Evolutionary conservation across 2,329 filamentous ascomycete genomes (phyloP).

Genomic region (Fusarium hainanense): DNA sequence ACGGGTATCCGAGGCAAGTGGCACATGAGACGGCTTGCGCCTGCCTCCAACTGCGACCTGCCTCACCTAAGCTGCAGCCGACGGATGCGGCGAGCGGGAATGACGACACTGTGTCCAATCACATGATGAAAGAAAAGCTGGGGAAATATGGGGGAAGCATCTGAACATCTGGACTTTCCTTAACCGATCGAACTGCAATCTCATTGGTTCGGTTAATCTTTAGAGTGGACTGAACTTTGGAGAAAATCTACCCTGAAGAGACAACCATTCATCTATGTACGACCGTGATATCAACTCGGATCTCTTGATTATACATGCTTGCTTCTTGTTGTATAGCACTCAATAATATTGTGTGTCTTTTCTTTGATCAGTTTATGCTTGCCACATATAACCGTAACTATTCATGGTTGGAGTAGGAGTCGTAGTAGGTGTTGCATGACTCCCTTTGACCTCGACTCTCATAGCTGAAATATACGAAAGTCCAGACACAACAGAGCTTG

Average conservation of each 20-base stretch:
- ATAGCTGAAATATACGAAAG: not conserved
- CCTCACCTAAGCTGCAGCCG: conserved; percentile 38
- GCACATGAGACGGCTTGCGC: conserved; percentile 40
- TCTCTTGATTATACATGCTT: not conserved
- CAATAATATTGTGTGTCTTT: not conserved
- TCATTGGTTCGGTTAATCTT: conserved; percentile 15
- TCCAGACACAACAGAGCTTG: not conserved
- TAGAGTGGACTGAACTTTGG: accelerated
- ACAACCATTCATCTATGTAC: not conserved
- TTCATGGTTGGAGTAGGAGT: not conserved
- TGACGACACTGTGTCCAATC: conserved; percentile 44
- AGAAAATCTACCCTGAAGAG: conserved; percentile 7
- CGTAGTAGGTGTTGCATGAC: not conserved
- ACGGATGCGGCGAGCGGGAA: conserved; percentile 44
- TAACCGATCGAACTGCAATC: not conserved
- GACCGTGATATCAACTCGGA: not conserved
- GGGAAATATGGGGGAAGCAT: conserved; percentile 41
- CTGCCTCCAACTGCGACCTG: conserved; percentile 20
- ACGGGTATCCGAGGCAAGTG: conserved; percentile 45
- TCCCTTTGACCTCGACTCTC: not conserved
- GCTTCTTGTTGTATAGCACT: not conserved
- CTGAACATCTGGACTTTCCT: not conserved
- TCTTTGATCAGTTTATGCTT: not conserved
- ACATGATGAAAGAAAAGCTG: conserved; percentile 45
- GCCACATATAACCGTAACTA: not conserved